A percentile compares a stretch with the other conserved stretches of the same genome.
Evolutionary conservation across 2,329 filamentous ascomycete genomes (phyloP).

Genomic region (Decorospora gaudefroyi): DNA sequence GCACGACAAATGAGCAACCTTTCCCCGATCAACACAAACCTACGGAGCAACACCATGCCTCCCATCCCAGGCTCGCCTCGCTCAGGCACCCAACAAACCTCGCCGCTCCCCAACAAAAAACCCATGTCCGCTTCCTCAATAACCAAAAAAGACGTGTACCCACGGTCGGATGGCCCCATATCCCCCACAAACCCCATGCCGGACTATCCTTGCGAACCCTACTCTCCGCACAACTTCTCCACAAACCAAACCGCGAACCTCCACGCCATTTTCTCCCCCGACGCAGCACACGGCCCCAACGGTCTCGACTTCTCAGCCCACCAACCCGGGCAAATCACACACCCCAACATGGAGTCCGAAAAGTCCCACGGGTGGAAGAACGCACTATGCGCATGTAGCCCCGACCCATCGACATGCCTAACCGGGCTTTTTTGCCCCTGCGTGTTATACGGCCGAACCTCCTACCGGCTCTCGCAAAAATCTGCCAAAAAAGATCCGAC

Average conservation of each 20-base stretch:
- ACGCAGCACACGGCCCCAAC: slow-evolving; percentile 47
- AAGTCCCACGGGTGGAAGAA: slow-evolving; percentile 38
- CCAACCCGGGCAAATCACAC: slow-evolving; percentile 50
- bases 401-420: slow-evolving; percentile 46
- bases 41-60: slow-evolving; percentile 27
- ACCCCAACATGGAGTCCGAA: slow-evolving; percentile 47
- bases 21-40: slow-evolving; percentile 40
- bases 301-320: slow-evolving; percentile 44
- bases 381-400: slow-evolving; percentile 42
- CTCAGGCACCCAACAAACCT: slow-evolving; percentile 25
- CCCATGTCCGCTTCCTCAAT: slow-evolving; percentile 28
- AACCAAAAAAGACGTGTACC: slow-evolving; percentile 13
- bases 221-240: slow-evolving; percentile 41
- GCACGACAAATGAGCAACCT: slow-evolving; percentile 42
- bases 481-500: slow-evolving; percentile 47
- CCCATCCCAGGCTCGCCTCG: slow-evolving; percentile 36
- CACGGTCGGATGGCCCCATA: slow-evolving; percentile 4
- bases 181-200: slow-evolving; percentile 20
- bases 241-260: slow-evolving; percentile 27
- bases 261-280: slow-evolving; percentile 45
- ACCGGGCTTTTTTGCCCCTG: slow-evolving; percentile 52
- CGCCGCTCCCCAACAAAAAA: slow-evolving; percentile 32
- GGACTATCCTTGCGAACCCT: slow-evolving; percentile 31
- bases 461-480: slow-evolving; percentile 50
- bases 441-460: slow-evolving; percentile 51